A percentile compares a stretch with the other conserved stretches of the same genome.
These are phyloP conservation scores for Macrophomina phaseolina DNA, from an alignment of 2,329 filamentous ascomycete species.

Conservation along the genomic window DNA sequence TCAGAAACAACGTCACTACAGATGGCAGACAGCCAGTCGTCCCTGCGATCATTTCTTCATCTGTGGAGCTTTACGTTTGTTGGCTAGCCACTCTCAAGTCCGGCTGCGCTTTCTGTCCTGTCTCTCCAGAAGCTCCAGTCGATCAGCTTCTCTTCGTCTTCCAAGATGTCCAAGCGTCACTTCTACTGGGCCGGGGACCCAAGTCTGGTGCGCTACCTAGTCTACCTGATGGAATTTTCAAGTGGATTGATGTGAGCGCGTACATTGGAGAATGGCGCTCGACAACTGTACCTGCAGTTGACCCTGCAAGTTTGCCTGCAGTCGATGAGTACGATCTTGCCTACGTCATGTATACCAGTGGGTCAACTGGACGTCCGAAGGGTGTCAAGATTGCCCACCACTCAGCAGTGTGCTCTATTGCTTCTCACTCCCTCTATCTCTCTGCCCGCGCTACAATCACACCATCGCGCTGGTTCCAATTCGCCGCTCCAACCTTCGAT, in stretches of 20 bases:
- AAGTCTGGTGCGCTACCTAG: conserved; percentile 37
- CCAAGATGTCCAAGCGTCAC: conserved; percentile 24
- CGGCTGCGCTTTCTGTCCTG: conserved; percentile 79
- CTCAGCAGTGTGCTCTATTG: conserved; percentile 32
- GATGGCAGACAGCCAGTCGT: conserved; percentile 1
- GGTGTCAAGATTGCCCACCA: conserved; percentile 26
- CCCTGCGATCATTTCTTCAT: conserved; percentile 42
- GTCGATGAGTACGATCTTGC: conserved; percentile 26
- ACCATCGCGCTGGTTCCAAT: conserved; percentile 72
- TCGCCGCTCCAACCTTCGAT: conserved; percentile 84
- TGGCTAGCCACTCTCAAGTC: conserved; percentile 77
- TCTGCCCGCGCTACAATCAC: conserved; percentile 50
- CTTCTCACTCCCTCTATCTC: conserved; percentile 66
- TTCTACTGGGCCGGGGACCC: conserved; percentile 12
- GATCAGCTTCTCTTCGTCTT: conserved; percentile 50
- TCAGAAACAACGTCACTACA: neutral
- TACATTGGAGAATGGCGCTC: conserved; percentile 18
- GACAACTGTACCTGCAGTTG: conserved; percentile 34
- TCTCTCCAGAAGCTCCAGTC: conserved; percentile 73
- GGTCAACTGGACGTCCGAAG: conserved; percentile 26
- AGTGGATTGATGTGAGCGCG: conserved; percentile 16
- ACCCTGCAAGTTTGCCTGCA: conserved; percentile 8
- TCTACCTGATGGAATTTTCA: conserved; percentile 29
- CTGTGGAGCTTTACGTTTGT: conserved; percentile 70
- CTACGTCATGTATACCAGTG: conserved; percentile 27